A percentile compares a stretch with the other conserved stretches of the same genome.
phyloP scores from a whole-genome alignment of 2,329 filamentous ascomycete genomes.

The Colletotrichum shisoi region DNA sequence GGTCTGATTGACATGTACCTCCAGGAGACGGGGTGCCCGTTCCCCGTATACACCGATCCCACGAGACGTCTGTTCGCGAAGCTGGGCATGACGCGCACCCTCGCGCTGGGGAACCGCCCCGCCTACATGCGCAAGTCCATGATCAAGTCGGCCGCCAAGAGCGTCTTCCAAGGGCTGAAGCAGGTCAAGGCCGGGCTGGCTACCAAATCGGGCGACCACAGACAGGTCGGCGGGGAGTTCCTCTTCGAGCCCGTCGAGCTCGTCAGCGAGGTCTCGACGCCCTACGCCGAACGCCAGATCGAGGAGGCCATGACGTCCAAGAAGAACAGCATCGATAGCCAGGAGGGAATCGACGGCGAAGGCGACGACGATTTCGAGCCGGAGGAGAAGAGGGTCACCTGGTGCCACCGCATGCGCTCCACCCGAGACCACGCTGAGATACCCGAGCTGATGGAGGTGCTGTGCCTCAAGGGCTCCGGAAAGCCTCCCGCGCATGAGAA shows the following conservation, averaged over 20 bases:
- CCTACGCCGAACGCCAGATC: slow-evolving; percentile 49
- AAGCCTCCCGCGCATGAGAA: slow-evolving; percentile 49
- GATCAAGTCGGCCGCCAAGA: slow-evolving; percentile 58
- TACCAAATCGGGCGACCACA: slow-evolving; percentile 69
- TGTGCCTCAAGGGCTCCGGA: slow-evolving; percentile 63
- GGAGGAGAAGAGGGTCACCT: slow-evolving; percentile 70
- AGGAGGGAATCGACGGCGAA: slow-evolving; percentile 35
- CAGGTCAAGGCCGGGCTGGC: slow-evolving; percentile 65
- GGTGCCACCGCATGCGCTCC: slow-evolving; percentile 83
- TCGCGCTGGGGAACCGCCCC: slow-evolving; percentile 66
- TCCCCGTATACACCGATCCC: slow-evolving; percentile 81
- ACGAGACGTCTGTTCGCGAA: slow-evolving; percentile 69
- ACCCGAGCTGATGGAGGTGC: slow-evolving; percentile 67
- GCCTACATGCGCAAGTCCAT: slow-evolving; percentile 69
- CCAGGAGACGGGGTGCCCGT: slow-evolving; percentile 68
- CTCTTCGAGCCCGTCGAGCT: slow-evolving; percentile 69
- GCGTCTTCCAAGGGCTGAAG: slow-evolving; percentile 67
- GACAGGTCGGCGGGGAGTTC: slow-evolving; percentile 80
- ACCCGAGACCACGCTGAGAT: slow-evolving; percentile 81
- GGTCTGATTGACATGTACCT: slow-evolving; percentile 73
- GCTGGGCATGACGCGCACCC: slow-evolving; percentile 73
- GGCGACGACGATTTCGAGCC: slow-evolving; percentile 44
- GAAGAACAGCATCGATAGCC: slow-evolving; percentile 19
- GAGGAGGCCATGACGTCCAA: slow-evolving; percentile 38
- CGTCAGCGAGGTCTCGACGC: slow-evolving; percentile 56